These are phyloP conservation scores for Chlamydomonas reinhardtii DNA, from an alignment of 163 green algal genomes.

Conservation along the genomic window DNA sequence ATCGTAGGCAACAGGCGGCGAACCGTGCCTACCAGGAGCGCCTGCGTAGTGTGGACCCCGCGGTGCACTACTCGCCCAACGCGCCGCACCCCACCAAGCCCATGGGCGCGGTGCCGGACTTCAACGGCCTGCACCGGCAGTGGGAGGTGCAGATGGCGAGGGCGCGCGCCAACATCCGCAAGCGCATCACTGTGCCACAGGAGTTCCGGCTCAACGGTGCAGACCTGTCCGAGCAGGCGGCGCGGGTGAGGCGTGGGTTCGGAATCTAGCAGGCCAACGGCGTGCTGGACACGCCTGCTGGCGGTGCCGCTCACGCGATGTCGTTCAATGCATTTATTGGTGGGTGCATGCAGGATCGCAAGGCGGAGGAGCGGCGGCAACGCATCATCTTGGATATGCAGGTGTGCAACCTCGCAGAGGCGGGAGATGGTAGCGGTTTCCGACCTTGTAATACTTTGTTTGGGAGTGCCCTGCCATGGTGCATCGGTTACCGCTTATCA, in stretches of 20 bases:
- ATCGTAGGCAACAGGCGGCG: conserved; percentile 46
- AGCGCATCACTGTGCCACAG: conserved; percentile 58
- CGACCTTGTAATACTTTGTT: too few species aligned
- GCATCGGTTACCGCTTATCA: too few species aligned
- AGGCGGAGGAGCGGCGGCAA: conserved; percentile 61
- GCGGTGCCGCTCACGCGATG: too few species aligned
- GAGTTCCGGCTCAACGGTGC: conserved; percentile 60
- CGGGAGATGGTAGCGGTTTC: too few species aligned
- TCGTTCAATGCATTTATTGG: too few species aligned
- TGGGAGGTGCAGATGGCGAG: conserved; percentile 49
- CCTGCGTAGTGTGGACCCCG: conserved; percentile 55
- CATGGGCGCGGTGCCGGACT: conserved; percentile 65
- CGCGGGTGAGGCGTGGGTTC: conserved; percentile 37
- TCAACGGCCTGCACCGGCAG: conserved; percentile 58
- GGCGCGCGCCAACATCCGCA: conserved; percentile 48
- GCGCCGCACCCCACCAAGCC: conserved; percentile 46
- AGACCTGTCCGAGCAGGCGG: conserved; percentile 50
- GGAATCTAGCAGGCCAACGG: too few species aligned
- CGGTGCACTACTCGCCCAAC: conserved; percentile 53
- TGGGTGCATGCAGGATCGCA: conserved; percentile 16
- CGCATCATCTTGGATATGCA: conserved; percentile 68
- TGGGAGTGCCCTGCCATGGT: too few species aligned
- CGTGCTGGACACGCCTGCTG: too few species aligned
- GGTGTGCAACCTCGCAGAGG: neutral
- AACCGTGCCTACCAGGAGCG: conserved; percentile 59